These are phyloP conservation scores for Fusarium sp. DNA, from an alignment of 2,329 filamentous ascomycete species.

Conservation along the genomic window DNA sequence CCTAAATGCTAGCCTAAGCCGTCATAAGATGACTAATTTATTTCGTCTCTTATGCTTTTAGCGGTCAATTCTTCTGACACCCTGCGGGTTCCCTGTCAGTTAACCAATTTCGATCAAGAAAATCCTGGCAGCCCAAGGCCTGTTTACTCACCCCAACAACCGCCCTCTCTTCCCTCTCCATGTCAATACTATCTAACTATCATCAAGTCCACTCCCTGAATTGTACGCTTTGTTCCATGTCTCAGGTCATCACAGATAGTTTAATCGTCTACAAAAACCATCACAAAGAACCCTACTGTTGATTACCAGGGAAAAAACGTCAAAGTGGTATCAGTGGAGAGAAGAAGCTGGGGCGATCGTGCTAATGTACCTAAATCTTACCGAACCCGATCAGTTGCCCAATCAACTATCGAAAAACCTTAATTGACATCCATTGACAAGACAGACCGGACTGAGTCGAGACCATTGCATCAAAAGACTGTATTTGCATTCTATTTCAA, in stretches of 20 bases:
- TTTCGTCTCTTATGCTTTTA: too few relatives aligned
- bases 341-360: constrained; percentile 14
- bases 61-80: too few relatives aligned
- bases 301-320: constrained; percentile 1
- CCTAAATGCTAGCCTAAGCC: too few relatives aligned
- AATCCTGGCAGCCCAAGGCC: background rate
- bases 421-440: background rate
- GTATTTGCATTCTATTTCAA: background rate
- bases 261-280: background rate
- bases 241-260: background rate
- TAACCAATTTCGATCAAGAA: constrained; percentile 5
- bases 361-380: constrained; percentile 12
- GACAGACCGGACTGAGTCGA: background rate
- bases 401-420: constrained; percentile 36
- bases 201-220: background rate
- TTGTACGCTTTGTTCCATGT: constrained; percentile 20
- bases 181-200: background rate
- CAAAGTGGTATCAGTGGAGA: constrained; percentile 17
- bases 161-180: background rate
- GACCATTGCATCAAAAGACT: too few relatives aligned
- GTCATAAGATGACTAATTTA: too few relatives aligned
- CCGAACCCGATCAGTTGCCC: constrained; percentile 30
- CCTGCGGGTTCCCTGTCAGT: background rate
- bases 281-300: background rate
- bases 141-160: constrained; percentile 30